Evolutionary conservation across 352 stramenopile species (phyloP).

Genomic region (Pythium phragmiticola): DNA sequence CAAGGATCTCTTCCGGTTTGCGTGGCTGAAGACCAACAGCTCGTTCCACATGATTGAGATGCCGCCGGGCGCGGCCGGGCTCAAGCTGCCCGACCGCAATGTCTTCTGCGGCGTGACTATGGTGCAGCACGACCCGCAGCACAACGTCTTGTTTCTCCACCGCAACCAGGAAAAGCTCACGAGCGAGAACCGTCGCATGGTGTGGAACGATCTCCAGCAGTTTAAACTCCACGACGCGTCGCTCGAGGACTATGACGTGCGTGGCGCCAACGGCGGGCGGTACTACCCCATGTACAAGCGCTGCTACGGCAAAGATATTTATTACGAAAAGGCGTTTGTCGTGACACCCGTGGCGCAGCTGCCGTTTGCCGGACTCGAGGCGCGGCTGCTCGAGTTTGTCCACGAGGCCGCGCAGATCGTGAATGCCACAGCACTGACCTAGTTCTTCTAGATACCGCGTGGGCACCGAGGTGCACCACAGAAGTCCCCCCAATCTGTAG

Average conservation of each 20-base stretch:
- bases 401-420: constrained; percentile 27
- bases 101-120: constrained; percentile 39
- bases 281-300: constrained; percentile 17
- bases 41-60: constrained; percentile 32
- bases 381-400: constrained; percentile 41
- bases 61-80: constrained; percentile 20
- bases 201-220: constrained; percentile 31
- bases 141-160: constrained; percentile 33
- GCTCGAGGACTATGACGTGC: constrained; percentile 54
- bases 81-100: constrained; percentile 13
- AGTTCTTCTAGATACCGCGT: background rate
- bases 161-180: constrained; percentile 30
- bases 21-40: constrained; percentile 33
- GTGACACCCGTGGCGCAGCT: constrained; percentile 39
- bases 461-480: too few relatives aligned
- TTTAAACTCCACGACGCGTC: constrained; percentile 8
- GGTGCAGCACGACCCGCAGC: constrained; percentile 37
- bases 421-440: background rate
- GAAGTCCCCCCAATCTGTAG: background rate
- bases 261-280: constrained; percentile 44
- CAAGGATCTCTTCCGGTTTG: constrained; percentile 71
- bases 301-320: constrained; percentile 60
- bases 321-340: constrained; percentile 59
- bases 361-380: constrained; percentile 47
- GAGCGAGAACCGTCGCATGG: background rate